Percentiles rank a stretch among this genome's conserved stretches.
Evolutionary conservation across 1,284 basidiomycete species (phyloP).

Genomic region (Malassezia psittaci): DNA sequence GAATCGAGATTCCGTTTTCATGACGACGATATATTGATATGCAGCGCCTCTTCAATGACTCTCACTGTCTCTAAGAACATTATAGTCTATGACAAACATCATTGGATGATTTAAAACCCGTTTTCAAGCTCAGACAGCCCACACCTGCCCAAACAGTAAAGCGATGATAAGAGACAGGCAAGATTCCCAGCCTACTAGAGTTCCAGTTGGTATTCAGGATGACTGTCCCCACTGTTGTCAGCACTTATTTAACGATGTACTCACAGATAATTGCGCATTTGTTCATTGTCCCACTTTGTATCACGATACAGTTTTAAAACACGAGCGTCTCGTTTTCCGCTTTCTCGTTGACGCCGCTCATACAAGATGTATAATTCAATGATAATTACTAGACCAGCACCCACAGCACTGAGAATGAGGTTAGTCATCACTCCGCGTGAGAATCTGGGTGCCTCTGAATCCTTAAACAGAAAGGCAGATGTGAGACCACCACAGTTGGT

Average conservation of each 20-base stretch:
- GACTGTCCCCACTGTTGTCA: constrained; percentile 24
- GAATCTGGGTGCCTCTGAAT: constrained; percentile 24
- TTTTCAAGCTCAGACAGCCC: no score
- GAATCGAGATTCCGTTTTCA: no score
- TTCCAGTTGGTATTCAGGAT: constrained; percentile 27
- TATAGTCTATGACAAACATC: no score
- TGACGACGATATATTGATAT: no score
- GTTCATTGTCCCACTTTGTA: constrained; percentile 23
- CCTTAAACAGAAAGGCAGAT: constrained; percentile 28
- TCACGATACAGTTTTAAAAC: constrained; percentile 21
- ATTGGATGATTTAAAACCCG: no score
- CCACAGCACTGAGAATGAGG: constrained; percentile 23
- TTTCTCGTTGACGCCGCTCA: constrained; percentile 24
- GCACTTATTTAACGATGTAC: not conserved
- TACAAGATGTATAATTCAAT: constrained; percentile 28
- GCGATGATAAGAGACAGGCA: no score
- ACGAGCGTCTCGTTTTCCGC: constrained; percentile 26
- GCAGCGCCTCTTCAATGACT: no score
- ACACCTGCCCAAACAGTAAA: no score
- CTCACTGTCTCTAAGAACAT: no score
- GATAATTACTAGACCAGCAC: constrained; percentile 19
- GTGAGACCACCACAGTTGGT: constrained; percentile 35
- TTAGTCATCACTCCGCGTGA: constrained; percentile 28
- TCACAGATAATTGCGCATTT: constrained; percentile 27
- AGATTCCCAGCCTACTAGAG: not conserved